phyloP scores from a whole-genome alignment of 2,329 filamentous ascomycete species.

The Pseudogymnoascus sp. region DNA sequence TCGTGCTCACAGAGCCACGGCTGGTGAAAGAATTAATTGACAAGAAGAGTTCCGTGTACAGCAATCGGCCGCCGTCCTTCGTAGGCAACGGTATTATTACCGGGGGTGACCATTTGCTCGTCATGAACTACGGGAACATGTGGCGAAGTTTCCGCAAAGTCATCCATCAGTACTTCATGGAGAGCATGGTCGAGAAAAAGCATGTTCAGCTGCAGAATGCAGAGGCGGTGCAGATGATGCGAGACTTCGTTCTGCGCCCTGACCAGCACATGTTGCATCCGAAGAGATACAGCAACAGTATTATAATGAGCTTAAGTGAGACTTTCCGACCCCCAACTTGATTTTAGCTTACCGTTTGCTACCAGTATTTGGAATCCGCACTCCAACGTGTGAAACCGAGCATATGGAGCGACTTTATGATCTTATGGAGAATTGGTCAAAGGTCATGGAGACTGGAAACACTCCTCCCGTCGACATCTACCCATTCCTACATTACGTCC shows the following conservation, averaged over 20 bases:
- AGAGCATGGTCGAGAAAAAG: slow-evolving; percentile 35
- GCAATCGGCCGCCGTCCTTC: slow-evolving; percentile 34
- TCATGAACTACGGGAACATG: slow-evolving; percentile 37
- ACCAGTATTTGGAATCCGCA: slow-evolving; percentile 30
- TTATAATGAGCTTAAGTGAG: slow-evolving; percentile 35
- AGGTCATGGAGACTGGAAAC: slow-evolving; percentile 38
- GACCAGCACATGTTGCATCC: slow-evolving; percentile 39
- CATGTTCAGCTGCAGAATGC: slow-evolving; percentile 37
- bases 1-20: slow-evolving; percentile 13
- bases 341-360: not conserved
- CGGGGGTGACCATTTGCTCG: slow-evolving; percentile 37
- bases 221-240: slow-evolving; percentile 39
- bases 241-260: slow-evolving; percentile 35
- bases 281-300: slow-evolving; percentile 40
- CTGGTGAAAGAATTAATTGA: slow-evolving; percentile 16
- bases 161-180: slow-evolving; percentile 36
- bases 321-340: not conserved
- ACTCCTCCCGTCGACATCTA: slow-evolving; percentile 43
- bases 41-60: slow-evolving; percentile 21
- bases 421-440: slow-evolving; percentile 36
- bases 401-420: slow-evolving; percentile 34
- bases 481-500: slow-evolving; percentile 35
- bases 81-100: slow-evolving; percentile 36
- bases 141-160: slow-evolving; percentile 41
- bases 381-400: slow-evolving; percentile 23